Conservation (phyloP, 495 filamentous ascomycete species). For the Hyaloscypha finlandica region DNA sequence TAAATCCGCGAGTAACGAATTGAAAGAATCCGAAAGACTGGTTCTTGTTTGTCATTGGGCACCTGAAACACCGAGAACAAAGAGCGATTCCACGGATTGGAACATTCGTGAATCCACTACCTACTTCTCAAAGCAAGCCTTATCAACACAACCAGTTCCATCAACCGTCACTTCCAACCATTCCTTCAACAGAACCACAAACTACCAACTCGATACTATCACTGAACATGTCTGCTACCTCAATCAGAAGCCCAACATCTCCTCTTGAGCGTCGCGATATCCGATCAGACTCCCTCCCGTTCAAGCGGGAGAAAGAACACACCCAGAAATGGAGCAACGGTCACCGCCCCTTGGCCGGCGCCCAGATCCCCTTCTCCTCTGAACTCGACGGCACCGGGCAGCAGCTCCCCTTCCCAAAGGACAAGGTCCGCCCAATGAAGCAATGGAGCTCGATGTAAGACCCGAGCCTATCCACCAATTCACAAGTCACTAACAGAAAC, state of each 20-base stretch:
- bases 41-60: slow-evolving; percentile 6
- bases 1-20: slow-evolving; percentile 3
- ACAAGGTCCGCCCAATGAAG: slow-evolving; percentile 22
- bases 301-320: slow-evolving; percentile 33
- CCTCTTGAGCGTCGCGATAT: slow-evolving; percentile 26
- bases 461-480: background rate
- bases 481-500: background rate
- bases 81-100: slow-evolving; percentile 3
- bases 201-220: background rate
- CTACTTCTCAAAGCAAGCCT: slow-evolving; percentile 2
- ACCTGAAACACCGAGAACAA: slow-evolving; percentile 8
- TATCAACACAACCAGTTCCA: background rate
- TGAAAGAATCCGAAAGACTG: background rate
- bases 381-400: background rate
- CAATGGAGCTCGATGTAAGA: background rate
- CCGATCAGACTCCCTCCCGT: slow-evolving; percentile 22
- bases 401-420: background rate
- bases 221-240: slow-evolving; percentile 21
- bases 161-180: background rate
- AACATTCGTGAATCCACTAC: slow-evolving; percentile 3
- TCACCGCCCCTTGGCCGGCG: slow-evolving; percentile 14
- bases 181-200: slow-evolving; percentile 3
- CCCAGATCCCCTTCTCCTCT: background rate
- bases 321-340: slow-evolving; percentile 30
- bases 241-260: slow-evolving; percentile 1